Evolutionary conservation across 106 monocot species (phyloP), one percentile per base, ranked within the genome.

Genomic region (Iris macrosiphon): DNA sequence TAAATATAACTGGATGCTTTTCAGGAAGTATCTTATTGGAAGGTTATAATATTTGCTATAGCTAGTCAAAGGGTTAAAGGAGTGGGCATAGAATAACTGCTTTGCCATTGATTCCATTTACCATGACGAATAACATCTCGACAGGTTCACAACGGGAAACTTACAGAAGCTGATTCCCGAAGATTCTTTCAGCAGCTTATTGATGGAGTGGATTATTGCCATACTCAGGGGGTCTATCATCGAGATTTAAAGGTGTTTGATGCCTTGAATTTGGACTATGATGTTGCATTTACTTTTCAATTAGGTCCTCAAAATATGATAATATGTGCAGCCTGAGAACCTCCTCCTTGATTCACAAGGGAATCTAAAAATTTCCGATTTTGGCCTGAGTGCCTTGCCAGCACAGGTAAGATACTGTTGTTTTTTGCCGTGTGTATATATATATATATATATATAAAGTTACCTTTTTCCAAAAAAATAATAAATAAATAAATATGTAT

Each of bases 121-220:
- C 35, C 61, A 45, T 63, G 33, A 24, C 6, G 37, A 23, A 39
- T 37, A 14, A 44, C 70, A 56, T 30, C 37, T 67, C 32, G 44
- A 35, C 77, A 93, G 93, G 74, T 73, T 74, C 78, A 64, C 27
- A 69, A 76, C 44, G 89, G 94, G 44, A 95, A 67, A 55, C 70
- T 95, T 41, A 79, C 41, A 52, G 94, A 95, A 75, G 69, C 68
- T 62, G 89, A 89, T 57, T 69, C 89, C 22, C 75, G 94, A 7
- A 88, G 62, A 71, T 95, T 85, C 51, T 95, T 95, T 73, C 94
- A 95, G 68, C 94, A 95, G 60, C 81, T 89, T 20, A 89, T 95
- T 70, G 94, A 95, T 57, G 94, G 84, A 1, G 88, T 95, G 1
- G 81, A 88, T 38, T 95, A 79, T 79, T 89, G 88, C 67, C 94